Evolutionary conservation across 345 rosid genomes (phyloP).

Genomic region (Laguncularia racemosa): DNA sequence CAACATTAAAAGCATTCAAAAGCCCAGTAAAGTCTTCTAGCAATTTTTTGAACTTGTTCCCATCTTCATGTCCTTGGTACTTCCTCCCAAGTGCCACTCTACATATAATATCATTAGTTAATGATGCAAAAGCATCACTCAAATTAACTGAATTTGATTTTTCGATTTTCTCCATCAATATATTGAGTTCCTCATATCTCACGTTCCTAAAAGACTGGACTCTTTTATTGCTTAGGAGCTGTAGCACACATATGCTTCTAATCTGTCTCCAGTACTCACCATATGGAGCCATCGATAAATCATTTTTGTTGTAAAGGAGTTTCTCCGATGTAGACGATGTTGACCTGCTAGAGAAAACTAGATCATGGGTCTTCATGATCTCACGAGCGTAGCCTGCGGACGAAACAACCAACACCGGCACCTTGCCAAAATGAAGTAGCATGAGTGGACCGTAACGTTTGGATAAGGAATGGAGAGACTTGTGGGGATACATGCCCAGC

Average conservation of each 20-base stretch:
- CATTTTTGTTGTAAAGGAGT: slow-evolving; percentile 30
- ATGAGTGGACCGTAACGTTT: slow-evolving; percentile 44
- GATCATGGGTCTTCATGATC: slow-evolving; percentile 52
- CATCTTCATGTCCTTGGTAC: slow-evolving; percentile 23
- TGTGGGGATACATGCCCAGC: slow-evolving; percentile 37
- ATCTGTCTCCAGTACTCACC: slow-evolving; percentile 75
- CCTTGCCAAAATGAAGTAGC: slow-evolving; percentile 44
- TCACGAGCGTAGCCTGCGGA: slow-evolving; percentile 38
- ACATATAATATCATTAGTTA: slow-evolving; percentile 37
- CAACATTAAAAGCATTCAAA: slow-evolving; percentile 27
- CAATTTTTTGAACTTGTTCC: slow-evolving; percentile 21
- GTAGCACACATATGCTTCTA: slow-evolving; percentile 36
- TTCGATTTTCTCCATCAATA: slow-evolving; percentile 22
- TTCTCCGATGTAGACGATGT: slow-evolving; percentile 6
- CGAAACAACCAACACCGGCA: slow-evolving; percentile 43
- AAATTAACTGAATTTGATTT: slow-evolving; percentile 22
- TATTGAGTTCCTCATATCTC: slow-evolving; percentile 36
- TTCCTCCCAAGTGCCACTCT: slow-evolving; percentile 45
- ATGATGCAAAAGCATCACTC: slow-evolving; percentile 17
- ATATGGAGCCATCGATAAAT: slow-evolving; percentile 35
- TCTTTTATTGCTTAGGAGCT: slow-evolving; percentile 41
- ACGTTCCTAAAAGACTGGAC: slow-evolving; percentile 29
- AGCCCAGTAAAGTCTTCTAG: slow-evolving; percentile 17
- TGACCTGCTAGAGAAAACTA: slow-evolving; percentile 38
- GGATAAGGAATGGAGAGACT: slow-evolving; percentile 30